Evolutionary conservation across 192 early-diverging fungal genomes (phyloP).

Genomic region (Backusella tarrabulga): DNA sequence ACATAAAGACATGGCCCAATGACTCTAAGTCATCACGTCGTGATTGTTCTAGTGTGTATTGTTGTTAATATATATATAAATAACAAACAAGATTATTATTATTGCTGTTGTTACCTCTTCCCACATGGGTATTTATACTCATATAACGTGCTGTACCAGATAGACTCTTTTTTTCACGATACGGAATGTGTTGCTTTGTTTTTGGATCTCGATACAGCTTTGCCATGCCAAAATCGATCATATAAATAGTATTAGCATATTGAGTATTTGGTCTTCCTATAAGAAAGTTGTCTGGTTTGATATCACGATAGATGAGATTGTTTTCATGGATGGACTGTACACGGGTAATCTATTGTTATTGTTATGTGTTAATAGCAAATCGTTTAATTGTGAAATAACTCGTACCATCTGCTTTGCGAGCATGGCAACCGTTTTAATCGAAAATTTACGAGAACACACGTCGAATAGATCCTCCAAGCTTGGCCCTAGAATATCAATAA

Average conservation of each 20-base stretch:
- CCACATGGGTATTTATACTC: constrained; percentile 96
- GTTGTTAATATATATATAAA: not conserved
- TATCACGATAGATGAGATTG: constrained; percentile 95
- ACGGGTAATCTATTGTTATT: constrained; percentile 53
- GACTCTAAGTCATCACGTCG: constrained; percentile 96
- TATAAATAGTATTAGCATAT: constrained; percentile 67
- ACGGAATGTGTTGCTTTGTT: constrained; percentile 96
- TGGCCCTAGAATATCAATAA: constrained; percentile 94
- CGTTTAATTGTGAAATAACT: not conserved
- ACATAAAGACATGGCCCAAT: constrained; percentile 97
- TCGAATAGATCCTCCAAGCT: constrained; percentile 96
- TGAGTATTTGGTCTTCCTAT: constrained; percentile 73
- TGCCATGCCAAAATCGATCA: constrained; percentile 99
- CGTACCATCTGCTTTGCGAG: constrained; percentile 92
- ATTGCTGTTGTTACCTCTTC: constrained; percentile 59
- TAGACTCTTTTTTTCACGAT: constrained; percentile 90
- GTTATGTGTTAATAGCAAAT: not conserved
- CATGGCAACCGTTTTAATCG: constrained; percentile 93
- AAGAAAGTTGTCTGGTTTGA: constrained; percentile 98
- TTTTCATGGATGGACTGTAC: constrained; percentile 92
- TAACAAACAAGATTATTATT: not conserved
- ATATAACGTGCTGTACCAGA: constrained; percentile 97
- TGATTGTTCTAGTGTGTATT: constrained; percentile 88
- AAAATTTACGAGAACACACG: constrained; percentile 88
- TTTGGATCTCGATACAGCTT: constrained; percentile 96